Conservation (phyloP, 768 basidiomycete genomes). For the Pleurotus pulmonarius region DNA sequence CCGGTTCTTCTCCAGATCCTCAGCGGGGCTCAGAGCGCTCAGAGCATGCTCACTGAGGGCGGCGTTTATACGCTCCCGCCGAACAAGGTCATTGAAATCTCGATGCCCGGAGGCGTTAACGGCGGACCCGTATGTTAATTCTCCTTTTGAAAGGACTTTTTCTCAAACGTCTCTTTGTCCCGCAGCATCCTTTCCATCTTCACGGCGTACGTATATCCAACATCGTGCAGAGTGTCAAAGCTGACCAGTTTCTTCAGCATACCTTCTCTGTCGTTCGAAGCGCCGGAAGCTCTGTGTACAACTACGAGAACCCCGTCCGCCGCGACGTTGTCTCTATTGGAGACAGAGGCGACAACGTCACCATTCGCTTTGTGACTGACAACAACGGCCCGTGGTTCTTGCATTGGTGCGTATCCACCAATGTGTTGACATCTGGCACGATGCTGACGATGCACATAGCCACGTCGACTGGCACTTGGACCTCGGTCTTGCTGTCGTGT, state of each 20-base stretch:
- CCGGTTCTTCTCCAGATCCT: conserved; percentile 50
- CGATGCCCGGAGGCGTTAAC: conserved; percentile 29
- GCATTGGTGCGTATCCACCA: conserved; percentile 19
- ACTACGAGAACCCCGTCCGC: conserved; percentile 42
- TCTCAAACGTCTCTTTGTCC: neutral
- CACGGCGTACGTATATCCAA: conserved; percentile 22
- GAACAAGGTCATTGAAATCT: conserved; percentile 45
- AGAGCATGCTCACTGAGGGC: conserved; percentile 36
- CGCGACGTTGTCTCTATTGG: conserved; percentile 50
- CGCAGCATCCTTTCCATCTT: conserved; percentile 26
- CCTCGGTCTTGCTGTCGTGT: conserved; percentile 32
- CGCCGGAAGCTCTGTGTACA: conserved; percentile 26
- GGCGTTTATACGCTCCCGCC: conserved; percentile 38
- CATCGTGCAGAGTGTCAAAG: neutral
- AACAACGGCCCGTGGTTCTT: conserved; percentile 31
- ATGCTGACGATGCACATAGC: conserved; percentile 12
- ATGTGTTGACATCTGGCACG: neutral
- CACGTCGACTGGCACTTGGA: conserved; percentile 37
- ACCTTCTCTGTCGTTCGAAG: conserved; percentile 34
- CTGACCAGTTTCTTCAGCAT: conserved; percentile 18
- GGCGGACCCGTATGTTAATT: conserved; percentile 26
- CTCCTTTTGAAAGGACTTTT: neutral
- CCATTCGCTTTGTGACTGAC: conserved; percentile 37
- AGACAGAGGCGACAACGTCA: conserved; percentile 24
- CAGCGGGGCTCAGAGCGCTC: conserved; percentile 36